These are phyloP conservation scores for Carex pumila DNA, from an alignment of 176 grass and related monocot species.

Conservation along the genomic window DNA sequence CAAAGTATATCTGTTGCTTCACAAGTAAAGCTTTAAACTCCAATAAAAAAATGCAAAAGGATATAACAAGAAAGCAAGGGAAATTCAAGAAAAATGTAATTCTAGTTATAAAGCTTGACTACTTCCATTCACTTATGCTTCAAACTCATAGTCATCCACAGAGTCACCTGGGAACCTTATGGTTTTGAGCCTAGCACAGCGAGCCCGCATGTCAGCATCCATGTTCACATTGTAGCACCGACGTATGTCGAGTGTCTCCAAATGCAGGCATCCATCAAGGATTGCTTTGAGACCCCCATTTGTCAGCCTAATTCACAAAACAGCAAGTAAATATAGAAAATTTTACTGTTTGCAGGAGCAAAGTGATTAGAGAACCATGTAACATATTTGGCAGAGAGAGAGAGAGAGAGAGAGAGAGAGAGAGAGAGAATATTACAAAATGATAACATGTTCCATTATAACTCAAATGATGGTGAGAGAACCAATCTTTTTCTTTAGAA, in stretches of 20 bases:
- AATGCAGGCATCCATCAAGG: slow-evolving; percentile 26
- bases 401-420: too few relatives aligned
- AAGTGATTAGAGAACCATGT: background rate
- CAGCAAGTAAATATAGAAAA: background rate
- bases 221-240: slow-evolving; percentile 22
- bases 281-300: slow-evolving; percentile 29
- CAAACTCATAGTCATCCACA: slow-evolving; percentile 4
- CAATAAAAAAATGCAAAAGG: background rate
- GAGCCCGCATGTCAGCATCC: slow-evolving; percentile 8
- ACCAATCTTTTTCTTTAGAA: background rate
- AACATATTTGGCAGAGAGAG: too few relatives aligned
- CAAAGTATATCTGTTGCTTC: too few relatives aligned
- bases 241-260: slow-evolving; percentile 29
- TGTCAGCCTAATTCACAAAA: background rate
- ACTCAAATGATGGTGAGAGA: background rate
- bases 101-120: background rate
- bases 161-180: slow-evolving; percentile 8
- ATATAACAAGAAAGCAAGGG: background rate
- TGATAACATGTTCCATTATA: slow-evolving; percentile 4
- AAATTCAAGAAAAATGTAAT: background rate
- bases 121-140: background rate
- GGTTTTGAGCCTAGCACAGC: slow-evolving; percentile 19
- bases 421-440: background rate
- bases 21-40: background rate
- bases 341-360: background rate